phyloP scores from a whole-genome alignment of 768 basidiomycete species.

The Guyanaporus albipodus region DNA sequence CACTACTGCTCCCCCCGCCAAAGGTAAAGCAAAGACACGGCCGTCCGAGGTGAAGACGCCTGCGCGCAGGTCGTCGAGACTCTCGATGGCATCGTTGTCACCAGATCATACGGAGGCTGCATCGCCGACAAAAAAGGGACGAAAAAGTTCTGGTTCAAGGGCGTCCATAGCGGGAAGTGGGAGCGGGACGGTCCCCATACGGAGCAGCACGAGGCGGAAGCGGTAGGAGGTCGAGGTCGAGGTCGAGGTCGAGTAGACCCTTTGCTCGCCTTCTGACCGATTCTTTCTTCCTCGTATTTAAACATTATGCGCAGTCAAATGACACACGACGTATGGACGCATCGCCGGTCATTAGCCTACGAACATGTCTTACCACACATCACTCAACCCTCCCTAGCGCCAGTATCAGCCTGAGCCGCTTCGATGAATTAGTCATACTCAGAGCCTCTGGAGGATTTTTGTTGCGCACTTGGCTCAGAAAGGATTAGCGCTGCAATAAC shows the following conservation, averaged over 20 bases:
- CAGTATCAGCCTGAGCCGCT: too few species aligned
- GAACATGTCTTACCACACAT: too few species aligned
- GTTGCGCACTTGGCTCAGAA: too few species aligned
- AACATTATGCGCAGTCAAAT: too few species aligned
- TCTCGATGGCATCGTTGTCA: conserved; percentile 35
- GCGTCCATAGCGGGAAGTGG: conserved; percentile 6
- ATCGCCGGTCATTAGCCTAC: too few species aligned
- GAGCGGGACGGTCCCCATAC: conserved; percentile 19
- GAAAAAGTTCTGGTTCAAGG: conserved; percentile 21
- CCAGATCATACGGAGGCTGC: conserved; percentile 27
- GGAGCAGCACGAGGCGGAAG: conserved; percentile 32
- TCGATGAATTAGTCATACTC: too few species aligned
- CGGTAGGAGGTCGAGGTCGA: conserved; percentile 6
- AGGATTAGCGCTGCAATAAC: too few species aligned
- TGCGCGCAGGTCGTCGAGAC: conserved; percentile 37
- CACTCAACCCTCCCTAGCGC: too few species aligned
- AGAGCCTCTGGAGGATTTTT: too few species aligned
- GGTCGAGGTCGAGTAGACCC: neutral
- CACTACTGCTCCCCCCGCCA: neutral
- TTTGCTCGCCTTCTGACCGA: neutral
- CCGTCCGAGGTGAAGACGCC: conserved; percentile 23
- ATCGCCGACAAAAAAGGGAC: conserved; percentile 22
- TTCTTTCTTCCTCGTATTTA: neutral
- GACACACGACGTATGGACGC: too few species aligned
- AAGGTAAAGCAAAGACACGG: conserved; percentile 17